Conservation (phyloP, 2,329 filamentous ascomycete species). For the Paraphoma sp. region DNA sequence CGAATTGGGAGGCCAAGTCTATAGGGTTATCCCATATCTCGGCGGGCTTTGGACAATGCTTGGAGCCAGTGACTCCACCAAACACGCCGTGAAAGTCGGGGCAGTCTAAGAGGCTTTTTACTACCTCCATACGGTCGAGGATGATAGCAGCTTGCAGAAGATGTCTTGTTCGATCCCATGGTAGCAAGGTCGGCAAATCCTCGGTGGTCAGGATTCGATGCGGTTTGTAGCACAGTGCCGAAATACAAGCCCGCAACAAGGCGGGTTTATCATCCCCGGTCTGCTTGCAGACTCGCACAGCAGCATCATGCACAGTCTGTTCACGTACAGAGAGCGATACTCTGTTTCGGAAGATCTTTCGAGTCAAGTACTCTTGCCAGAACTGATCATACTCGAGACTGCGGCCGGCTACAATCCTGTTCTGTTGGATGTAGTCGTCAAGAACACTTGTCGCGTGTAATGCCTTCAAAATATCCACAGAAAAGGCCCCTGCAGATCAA, state of each 20-base stretch:
- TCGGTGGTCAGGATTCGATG: not conserved
- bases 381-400: constrained; percentile 1
- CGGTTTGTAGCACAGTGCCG: not conserved
- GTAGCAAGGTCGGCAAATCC: not conserved
- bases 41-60: not conserved
- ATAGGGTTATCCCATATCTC: not conserved
- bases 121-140: not conserved
- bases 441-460: not conserved
- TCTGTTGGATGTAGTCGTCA: not conserved
- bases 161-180: not conserved
- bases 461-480: not conserved
- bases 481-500: not conserved
- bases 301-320: not conserved
- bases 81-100: not conserved
- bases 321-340: not conserved
- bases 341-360: constrained; percentile 1
- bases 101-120: not conserved
- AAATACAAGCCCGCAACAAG: not conserved
- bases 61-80: not conserved
- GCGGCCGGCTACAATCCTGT: not conserved
- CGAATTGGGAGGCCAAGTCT: not conserved
- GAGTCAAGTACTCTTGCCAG: constrained; percentile 8
- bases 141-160: constrained; percentile 1
- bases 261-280: not conserved
- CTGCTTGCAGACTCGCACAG: not conserved